Percentiles rank a stretch among this genome's conserved stretches.
These are phyloP conservation scores for Lizonia empirigonia DNA, from an alignment of 2,329 filamentous ascomycete species.

Conservation along the genomic window DNA sequence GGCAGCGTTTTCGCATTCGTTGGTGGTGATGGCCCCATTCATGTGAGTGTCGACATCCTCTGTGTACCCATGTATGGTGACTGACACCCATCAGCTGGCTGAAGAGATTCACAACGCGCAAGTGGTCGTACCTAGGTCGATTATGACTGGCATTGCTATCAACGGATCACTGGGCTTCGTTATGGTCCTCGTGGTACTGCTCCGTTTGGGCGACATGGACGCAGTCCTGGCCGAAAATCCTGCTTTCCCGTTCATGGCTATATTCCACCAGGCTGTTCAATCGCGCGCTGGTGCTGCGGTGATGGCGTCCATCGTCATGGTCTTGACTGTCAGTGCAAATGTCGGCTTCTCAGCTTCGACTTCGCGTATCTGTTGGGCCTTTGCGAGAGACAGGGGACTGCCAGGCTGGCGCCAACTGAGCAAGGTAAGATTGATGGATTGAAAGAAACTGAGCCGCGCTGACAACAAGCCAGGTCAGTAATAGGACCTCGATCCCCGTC, in stretches of 20 bases:
- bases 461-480: constrained; percentile 25
- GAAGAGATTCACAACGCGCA: constrained; percentile 43
- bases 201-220: constrained; percentile 44
- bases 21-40: constrained; percentile 47
- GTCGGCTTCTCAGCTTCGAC: constrained; percentile 46
- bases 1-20: constrained; percentile 45
- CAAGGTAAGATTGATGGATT: constrained; percentile 16
- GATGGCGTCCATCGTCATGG: constrained; percentile 46
- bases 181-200: constrained; percentile 36
- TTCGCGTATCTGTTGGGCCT: constrained; percentile 49
- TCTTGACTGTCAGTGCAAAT: constrained; percentile 43
- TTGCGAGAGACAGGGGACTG: constrained; percentile 49
- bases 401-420: constrained; percentile 42
- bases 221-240: constrained; percentile 41
- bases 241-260: constrained; percentile 55
- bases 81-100: constrained; percentile 29
- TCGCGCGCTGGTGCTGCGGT: constrained; percentile 50
- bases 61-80: not conserved
- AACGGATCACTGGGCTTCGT: constrained; percentile 49
- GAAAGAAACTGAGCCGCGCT: constrained; percentile 17
- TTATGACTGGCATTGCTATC: constrained; percentile 46
- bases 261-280: constrained; percentile 48
- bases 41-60: constrained; percentile 28
- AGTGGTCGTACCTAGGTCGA: constrained; percentile 41
- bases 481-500: constrained; percentile 43